Evolutionary conservation across 805 yeast genomes (phyloP).

Genomic region (Yamadazyma paraphyllophila): DNA sequence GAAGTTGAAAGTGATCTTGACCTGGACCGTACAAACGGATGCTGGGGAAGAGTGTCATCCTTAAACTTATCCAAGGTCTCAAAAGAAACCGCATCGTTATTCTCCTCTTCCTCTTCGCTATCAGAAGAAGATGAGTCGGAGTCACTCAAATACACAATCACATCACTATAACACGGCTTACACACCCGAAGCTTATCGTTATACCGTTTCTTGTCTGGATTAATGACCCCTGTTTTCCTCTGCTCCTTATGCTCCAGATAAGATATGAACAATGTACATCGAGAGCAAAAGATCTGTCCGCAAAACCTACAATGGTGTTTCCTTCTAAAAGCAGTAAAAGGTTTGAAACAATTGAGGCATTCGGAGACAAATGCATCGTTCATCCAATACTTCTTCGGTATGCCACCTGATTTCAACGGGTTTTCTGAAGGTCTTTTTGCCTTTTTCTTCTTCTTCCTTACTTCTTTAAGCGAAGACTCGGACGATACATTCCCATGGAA

Average conservation of each 20-base stretch:
- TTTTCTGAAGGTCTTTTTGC: slow-evolving; percentile 35
- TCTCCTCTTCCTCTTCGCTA: slow-evolving; percentile 30
- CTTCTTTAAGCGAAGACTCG: slow-evolving; percentile 25
- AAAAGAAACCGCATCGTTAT: slow-evolving; percentile 17
- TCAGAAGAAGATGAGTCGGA: slow-evolving; percentile 45
- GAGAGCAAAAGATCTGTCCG: slow-evolving; percentile 90
- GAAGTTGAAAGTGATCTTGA: slow-evolving; percentile 19
- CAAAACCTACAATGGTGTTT: slow-evolving; percentile 95
- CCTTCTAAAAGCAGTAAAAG: slow-evolving; percentile 81
- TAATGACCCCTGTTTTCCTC: slow-evolving; percentile 19
- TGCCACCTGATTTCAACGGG: slow-evolving; percentile 48
- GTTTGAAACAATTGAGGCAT: slow-evolving; percentile 78
- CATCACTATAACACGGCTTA: slow-evolving; percentile 69
- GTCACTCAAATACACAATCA: slow-evolving; percentile 67
- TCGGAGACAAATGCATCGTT: slow-evolving; percentile 89
- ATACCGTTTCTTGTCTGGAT: slow-evolving; percentile 42
- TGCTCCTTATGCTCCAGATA: slow-evolving; percentile 52
- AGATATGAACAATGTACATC: slow-evolving; percentile 69
- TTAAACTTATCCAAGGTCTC: slow-evolving; percentile 14
- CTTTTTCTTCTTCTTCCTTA: slow-evolving; percentile 25
- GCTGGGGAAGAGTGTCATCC: slow-evolving; percentile 23
- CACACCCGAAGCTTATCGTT: slow-evolving; percentile 77
- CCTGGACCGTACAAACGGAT: slow-evolving; percentile 27
- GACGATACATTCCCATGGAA: slow-evolving; percentile 26
- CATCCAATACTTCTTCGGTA: slow-evolving; percentile 89